Conservation (phyloP, 306 rosid genomes). For the Biancaea sappan region DNA sequence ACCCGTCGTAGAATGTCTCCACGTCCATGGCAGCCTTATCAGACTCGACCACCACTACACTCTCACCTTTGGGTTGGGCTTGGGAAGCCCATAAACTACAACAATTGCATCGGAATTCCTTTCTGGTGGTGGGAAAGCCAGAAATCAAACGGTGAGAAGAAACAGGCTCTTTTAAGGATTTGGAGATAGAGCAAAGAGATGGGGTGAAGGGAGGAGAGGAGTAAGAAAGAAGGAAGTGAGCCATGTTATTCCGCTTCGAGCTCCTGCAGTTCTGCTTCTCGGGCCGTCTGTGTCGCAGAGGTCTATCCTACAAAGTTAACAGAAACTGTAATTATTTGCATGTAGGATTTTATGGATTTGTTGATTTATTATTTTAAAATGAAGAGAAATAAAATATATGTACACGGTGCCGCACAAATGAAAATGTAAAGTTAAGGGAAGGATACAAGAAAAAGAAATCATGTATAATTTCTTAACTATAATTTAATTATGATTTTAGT, state of each 20-base stretch:
- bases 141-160: background rate
- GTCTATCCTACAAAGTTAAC: constrained; percentile 3
- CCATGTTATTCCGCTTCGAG: constrained; percentile 26
- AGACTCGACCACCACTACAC: constrained; percentile 97
- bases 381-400: no score
- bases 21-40: constrained; percentile 99
- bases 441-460: no score
- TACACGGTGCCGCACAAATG: no score
- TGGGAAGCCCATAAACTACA: constrained; percentile 8
- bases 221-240: constrained; percentile 21
- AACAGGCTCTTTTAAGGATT: constrained; percentile 16
- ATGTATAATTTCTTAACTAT: no score
- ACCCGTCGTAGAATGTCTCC: constrained; percentile 96
- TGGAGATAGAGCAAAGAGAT: constrained; percentile 32
- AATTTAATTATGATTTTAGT: no score
- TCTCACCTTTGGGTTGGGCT: constrained; percentile 73
- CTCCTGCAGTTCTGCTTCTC: constrained; percentile 3
- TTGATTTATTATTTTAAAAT: no score
- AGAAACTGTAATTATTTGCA: background rate
- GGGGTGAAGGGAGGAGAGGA: constrained; percentile 26
- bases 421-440: no score
- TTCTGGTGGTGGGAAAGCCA: constrained; percentile 1
- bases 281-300: background rate
- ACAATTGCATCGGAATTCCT: constrained; percentile 21
- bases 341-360: no score